Evolutionary conservation across 2,329 filamentous ascomycete genomes (phyloP).

Genomic region (Lasiodiplodia gonubiensis): DNA sequence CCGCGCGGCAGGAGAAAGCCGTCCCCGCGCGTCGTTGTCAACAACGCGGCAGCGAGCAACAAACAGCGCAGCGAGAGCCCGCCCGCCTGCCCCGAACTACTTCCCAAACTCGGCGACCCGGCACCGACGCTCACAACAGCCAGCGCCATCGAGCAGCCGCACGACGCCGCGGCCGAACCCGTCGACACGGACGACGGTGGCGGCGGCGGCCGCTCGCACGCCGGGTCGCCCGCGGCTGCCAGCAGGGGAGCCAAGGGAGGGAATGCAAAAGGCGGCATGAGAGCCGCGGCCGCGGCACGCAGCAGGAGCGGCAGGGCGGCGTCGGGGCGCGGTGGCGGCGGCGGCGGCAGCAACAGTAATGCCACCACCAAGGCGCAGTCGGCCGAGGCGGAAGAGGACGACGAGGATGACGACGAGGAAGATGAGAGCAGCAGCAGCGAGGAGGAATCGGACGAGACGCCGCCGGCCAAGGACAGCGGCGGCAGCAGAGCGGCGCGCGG

Average conservation of each 20-base stretch:
- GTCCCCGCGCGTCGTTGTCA: background rate
- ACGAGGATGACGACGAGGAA: constrained; percentile 32
- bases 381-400: constrained; percentile 31
- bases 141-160: background rate
- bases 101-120: constrained; percentile 22
- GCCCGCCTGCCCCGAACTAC: constrained; percentile 22
- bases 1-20: background rate
- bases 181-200: constrained; percentile 4
- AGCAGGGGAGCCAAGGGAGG: constrained; percentile 1
- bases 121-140: background rate
- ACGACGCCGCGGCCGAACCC: background rate
- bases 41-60: background rate
- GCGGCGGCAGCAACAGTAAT: too few relatives aligned
- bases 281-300: constrained; percentile 33
- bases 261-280: constrained; percentile 35
- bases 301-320: constrained; percentile 28
- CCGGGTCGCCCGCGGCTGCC: constrained; percentile 3
- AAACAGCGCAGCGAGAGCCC: constrained; percentile 26
- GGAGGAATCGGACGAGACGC: constrained; percentile 33
- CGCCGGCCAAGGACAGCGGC: constrained; percentile 15
- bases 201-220: constrained; percentile 5
- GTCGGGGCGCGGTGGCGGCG: background rate
- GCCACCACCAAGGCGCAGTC: constrained; percentile 10
- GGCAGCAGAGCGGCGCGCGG: constrained; percentile 10
- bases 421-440: constrained; percentile 35